Evolutionary conservation across 2,329 filamentous ascomycete species (phyloP).

Genomic region (Trichoderma citrinoviride): DNA sequence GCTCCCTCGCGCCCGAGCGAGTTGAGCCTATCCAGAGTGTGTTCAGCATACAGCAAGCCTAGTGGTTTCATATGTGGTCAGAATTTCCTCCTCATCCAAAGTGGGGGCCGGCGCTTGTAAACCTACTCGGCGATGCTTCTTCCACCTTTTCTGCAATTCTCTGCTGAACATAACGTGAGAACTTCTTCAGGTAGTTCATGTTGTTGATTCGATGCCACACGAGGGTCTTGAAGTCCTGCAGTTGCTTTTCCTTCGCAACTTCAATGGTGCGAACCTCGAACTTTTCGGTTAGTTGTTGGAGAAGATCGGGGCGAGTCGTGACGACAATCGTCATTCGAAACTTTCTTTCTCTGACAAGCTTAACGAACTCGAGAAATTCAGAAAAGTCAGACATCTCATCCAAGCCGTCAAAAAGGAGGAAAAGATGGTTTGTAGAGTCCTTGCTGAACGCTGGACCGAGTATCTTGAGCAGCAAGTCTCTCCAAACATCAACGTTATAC

Average conservation of each 20-base stretch:
- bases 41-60: slow-evolving; percentile 39
- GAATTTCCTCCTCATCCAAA: too few relatives aligned
- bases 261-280: slow-evolving; percentile 22
- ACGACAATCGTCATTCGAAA: slow-evolving; percentile 30
- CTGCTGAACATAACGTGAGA: slow-evolving; percentile 33
- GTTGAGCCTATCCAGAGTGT: slow-evolving; percentile 34
- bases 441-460: slow-evolving; percentile 28
- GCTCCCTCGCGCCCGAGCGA: slow-evolving; percentile 35
- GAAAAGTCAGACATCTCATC: slow-evolving; percentile 30
- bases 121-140: slow-evolving; percentile 34
- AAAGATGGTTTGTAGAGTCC: slow-evolving; percentile 27
- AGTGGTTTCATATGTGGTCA: not conserved
- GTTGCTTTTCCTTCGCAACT: slow-evolving; percentile 31
- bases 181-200: slow-evolving; percentile 27
- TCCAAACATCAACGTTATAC: slow-evolving; percentile 21
- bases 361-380: slow-evolving; percentile 26
- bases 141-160: slow-evolving; percentile 32
- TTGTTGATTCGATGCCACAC: slow-evolving; percentile 31
- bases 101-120: not conserved
- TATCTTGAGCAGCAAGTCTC: slow-evolving; percentile 27
- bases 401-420: slow-evolving; percentile 35
- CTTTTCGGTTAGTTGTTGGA: slow-evolving; percentile 18
- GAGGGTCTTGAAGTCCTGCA: slow-evolving; percentile 30
- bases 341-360: slow-evolving; percentile 27
- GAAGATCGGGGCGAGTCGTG: slow-evolving; percentile 27